Evolutionary conservation across 345 rosid genomes (phyloP).

Genomic region (Melaleuca quinquenervia): DNA sequence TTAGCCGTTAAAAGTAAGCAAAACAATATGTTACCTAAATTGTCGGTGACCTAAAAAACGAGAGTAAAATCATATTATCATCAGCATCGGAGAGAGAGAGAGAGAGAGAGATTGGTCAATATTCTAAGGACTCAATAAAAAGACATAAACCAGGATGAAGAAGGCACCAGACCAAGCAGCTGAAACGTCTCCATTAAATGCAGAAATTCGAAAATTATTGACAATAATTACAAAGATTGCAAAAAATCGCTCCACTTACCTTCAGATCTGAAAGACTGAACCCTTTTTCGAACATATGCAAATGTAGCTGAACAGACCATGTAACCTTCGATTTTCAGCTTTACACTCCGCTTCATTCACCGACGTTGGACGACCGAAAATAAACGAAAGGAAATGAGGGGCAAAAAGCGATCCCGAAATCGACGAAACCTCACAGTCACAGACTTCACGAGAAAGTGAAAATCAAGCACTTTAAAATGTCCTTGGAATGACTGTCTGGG

Average conservation of each 20-base stretch:
- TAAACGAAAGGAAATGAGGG: neutral
- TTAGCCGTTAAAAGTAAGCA: neutral
- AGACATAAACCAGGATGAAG: neutral
- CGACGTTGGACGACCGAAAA: neutral
- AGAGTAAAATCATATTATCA: neutral
- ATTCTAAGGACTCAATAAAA: neutral
- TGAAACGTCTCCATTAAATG: neutral
- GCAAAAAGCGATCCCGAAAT: neutral
- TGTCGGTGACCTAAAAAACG: neutral
- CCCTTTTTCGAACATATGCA: neutral
- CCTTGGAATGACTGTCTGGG: neutral
- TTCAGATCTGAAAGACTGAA: neutral
- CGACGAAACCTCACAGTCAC: neutral
- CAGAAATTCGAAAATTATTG: neutral
- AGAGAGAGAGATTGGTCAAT: neutral
- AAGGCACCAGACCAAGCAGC: neutral
- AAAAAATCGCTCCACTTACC: neutral
- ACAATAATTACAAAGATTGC: neutral
- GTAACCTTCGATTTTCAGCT: neutral
- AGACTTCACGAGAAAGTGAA: neutral
- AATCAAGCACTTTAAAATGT: neutral
- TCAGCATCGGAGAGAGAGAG: neutral
- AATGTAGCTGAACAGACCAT: neutral
- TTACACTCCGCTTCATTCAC: neutral
- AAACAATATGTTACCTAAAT: neutral